Evolutionary conservation across 306 rosid genomes (phyloP), one percentile per base, ranked within the genome.

Genomic region (Citrullus amarus): DNA sequence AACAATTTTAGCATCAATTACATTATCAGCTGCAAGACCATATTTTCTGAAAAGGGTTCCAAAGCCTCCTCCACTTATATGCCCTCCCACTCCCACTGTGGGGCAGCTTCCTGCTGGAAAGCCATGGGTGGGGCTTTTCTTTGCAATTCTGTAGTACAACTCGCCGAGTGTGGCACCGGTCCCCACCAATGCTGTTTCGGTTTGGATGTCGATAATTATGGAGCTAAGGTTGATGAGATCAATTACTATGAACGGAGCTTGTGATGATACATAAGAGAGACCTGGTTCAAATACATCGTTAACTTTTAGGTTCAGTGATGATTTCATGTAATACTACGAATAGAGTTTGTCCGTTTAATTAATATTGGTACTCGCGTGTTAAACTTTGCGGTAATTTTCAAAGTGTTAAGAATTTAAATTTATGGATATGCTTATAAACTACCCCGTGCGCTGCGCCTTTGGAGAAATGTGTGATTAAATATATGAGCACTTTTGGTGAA

Each of bases 11-110:
- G 96, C 96, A 51, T 90, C 92, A 2, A 89, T 61, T 5, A 90
- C 88, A 46, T 88, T 80, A 78, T 92, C 96, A 6, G 81, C 91
- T 4, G 96, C 93, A 5, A 92, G 89, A 9, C 97, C 96, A 36
- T 86, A 84, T 69, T 89, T 92, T 76, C 97, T 83, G 8, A 84
- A 44, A 58, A 84, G 30, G 32, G 76, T 72, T 30, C 86, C 86
- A 30, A 72, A 78, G 34, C 84, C 81, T 38, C 80, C 84, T 30
- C 63, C 82, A 43, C 73, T 82, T 25, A 81, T 39, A 14, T 71
- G 86, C 20, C 84, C 87, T 13, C 79, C 69, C 1, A 56, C 80
- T 9, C 86, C 88, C 1, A 77, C 74, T 1, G 88, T 85, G 28
- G 81, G 84, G 50, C 86, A 85, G 46, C 65, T 32, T 8, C 86